A percentile compares a stretch with the other conserved stretches of the same genome.
phyloP scores from a whole-genome alignment of 805 yeast genomes.

The Yueomyces sinensis region DNA sequence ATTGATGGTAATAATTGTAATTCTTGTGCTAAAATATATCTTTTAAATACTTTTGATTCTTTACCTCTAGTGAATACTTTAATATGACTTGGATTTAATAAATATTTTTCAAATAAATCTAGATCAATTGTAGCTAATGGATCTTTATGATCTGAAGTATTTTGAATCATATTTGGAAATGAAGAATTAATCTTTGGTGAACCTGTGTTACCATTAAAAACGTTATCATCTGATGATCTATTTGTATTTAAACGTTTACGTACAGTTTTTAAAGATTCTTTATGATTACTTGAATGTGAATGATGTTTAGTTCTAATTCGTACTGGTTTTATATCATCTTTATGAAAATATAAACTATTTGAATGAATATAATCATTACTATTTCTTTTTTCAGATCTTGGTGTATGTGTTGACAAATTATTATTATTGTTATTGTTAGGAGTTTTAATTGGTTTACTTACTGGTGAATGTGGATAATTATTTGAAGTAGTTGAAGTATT shows the following conservation, averaged over 20 bases:
- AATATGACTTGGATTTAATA: constrained; percentile 42
- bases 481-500: background rate
- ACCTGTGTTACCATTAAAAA: too few relatives aligned
- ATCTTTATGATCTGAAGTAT: background rate
- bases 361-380: too few relatives aligned
- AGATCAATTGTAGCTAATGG: constrained; percentile 14
- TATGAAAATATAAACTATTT: too few relatives aligned
- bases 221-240: too few relatives aligned
- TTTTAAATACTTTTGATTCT: constrained; percentile 32
- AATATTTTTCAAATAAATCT: constrained; percentile 28
- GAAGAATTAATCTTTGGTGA: too few relatives aligned
- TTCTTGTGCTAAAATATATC: constrained; percentile 57
- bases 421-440: background rate
- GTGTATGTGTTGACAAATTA: background rate
- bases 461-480: too few relatives aligned
- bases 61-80: constrained; percentile 32
- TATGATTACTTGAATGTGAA: too few relatives aligned
- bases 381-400: background rate
- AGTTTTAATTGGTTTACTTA: constrained; percentile 1
- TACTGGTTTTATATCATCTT: too few relatives aligned
- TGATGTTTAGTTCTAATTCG: too few relatives aligned
- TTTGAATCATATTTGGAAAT: background rate
- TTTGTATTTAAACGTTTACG: too few relatives aligned
- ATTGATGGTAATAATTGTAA: constrained; percentile 13
- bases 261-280: too few relatives aligned